These are phyloP conservation scores for Serendipita vermifera DNA, from an alignment of 768 basidiomycete genomes.

Conservation along the genomic window DNA sequence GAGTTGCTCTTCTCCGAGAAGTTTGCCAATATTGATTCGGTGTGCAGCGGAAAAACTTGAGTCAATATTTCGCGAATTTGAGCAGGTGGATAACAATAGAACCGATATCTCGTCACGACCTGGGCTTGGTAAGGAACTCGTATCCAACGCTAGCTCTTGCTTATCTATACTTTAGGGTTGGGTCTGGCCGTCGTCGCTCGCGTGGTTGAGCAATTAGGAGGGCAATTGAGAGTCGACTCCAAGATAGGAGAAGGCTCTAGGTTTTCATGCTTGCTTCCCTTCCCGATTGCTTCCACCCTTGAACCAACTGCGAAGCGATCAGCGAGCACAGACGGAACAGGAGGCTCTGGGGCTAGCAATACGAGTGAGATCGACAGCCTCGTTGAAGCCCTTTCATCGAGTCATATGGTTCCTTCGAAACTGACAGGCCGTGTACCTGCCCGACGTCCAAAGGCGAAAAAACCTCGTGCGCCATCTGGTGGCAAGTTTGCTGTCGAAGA, in stretches of 20 bases:
- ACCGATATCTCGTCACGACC: too few relatives aligned
- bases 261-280: conserved; percentile 61
- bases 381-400: conserved; percentile 36
- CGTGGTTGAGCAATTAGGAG: conserved; percentile 65
- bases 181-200: conserved; percentile 71
- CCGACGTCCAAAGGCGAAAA: conserved; percentile 6
- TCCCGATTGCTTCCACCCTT: conserved; percentile 29
- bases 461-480: conserved; percentile 9
- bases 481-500: conserved; percentile 17
- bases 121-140: conserved; percentile 34
- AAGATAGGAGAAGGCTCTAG: conserved; percentile 49
- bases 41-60: conserved; percentile 46
- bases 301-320: background rate
- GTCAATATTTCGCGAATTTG: conserved; percentile 67
- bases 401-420: conserved; percentile 20
- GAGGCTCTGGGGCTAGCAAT: conserved; percentile 6
- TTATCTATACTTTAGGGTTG: conserved; percentile 32
- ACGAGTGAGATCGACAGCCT: conserved; percentile 33
- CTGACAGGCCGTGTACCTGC: background rate
- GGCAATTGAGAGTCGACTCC: conserved; percentile 68
- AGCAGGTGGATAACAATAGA: conserved; percentile 45
- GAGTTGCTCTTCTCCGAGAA: background rate
- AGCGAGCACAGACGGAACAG: background rate
- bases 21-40: background rate
- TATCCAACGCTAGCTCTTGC: background rate